Evolutionary conservation across 2,329 filamentous ascomycete genomes (phyloP), one percentile per base, ranked within the genome.

Genomic region (Sordariomycetes sp.): DNA sequence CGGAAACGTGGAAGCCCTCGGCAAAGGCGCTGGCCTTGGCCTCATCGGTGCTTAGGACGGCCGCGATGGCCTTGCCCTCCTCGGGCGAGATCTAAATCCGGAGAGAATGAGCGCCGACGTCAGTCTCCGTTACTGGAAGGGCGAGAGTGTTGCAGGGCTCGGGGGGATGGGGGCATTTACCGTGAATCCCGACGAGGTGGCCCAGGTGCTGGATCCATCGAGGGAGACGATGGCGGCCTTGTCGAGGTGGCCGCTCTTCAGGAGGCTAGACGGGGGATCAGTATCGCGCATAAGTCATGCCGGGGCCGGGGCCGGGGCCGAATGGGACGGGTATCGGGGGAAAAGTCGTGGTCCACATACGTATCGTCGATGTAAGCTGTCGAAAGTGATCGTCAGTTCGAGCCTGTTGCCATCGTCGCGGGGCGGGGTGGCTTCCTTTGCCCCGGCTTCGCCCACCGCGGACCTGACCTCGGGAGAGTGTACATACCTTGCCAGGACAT

Each of bases 181-280:
- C 70, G 79, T 76, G 77, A 96, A 96, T 65, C 79, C 82, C 58
- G 81, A 24, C 32, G 85, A 85, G 50, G 78, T 71, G 61, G 90
- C 90, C 90, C 90, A 95, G 66, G 83, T 80, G 70, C 86, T 90
- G 74, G 89, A 88, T 67, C 90, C 89, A 65, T 88, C 88, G 63
- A 75, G 76, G 74, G 88, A 91, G 79, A 94, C 85, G 72, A 96
- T 91, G 70, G 89, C 88, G 67, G 82, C 91, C 77, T 90, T 87
- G 77, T 94, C 87, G 69, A 96, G 75, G 71, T 92, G 86, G 68
- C 86, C 86, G 67, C 81, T 86, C 76, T 80, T 87, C 69, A 95
- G 82, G 67, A 96, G 84, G 82, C 90, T 96, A 69, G 65, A 62
- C 59, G 16, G 24, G 32, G 5, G 22, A n/a, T 20, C 3, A 54